phyloP scores from a whole-genome alignment of 495 filamentous ascomycete genomes.

The Hypomontagnella monticulosa region DNA sequence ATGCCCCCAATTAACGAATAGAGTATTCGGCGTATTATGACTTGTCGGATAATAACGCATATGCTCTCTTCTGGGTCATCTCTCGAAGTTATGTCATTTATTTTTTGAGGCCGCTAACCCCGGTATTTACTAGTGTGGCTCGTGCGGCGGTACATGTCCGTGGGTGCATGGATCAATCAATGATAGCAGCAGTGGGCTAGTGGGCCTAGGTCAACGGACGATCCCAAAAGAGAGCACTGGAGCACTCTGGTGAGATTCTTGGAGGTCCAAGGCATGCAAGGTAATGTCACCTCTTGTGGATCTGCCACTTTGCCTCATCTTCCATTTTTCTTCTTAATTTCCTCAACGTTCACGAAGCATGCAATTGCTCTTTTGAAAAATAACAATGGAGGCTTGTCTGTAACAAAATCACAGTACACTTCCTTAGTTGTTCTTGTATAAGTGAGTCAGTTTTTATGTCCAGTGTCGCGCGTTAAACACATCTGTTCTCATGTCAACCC shows the following conservation, averaged over 20 bases:
- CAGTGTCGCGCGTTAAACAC: not conserved
- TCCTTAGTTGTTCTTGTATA: slow-evolving; percentile 45
- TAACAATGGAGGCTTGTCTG: slow-evolving; percentile 35
- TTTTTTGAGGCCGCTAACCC: slow-evolving; percentile 17
- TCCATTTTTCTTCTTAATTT: slow-evolving; percentile 23
- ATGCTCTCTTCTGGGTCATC: not conserved
- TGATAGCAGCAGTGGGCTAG: not conserved
- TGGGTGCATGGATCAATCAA: slow-evolving; percentile 10
- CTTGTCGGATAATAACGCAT: slow-evolving; percentile 32
- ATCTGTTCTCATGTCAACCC: not conserved
- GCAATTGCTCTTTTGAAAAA: slow-evolving; percentile 31
- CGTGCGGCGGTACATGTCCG: slow-evolving; percentile 13
- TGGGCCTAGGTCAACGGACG: slow-evolving; percentile 23
- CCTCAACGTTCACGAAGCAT: slow-evolving; percentile 12
- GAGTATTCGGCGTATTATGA: slow-evolving; percentile 27
- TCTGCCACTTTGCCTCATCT: slow-evolving; percentile 43
- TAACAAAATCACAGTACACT: slow-evolving; percentile 29
- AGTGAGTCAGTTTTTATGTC: slow-evolving; percentile 33
- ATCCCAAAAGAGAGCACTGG: slow-evolving; percentile 27
- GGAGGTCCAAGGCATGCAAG: not conserved
- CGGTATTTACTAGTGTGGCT: slow-evolving; percentile 24
- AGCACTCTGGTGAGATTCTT: no score
- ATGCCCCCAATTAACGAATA: slow-evolving; percentile 19
- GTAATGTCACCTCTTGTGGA: slow-evolving; percentile 29
- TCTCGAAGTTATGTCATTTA: slow-evolving; percentile 39